phyloP scores from a whole-genome alignment of 495 filamentous ascomycete genomes.

The Aspergillus affinis region DNA sequence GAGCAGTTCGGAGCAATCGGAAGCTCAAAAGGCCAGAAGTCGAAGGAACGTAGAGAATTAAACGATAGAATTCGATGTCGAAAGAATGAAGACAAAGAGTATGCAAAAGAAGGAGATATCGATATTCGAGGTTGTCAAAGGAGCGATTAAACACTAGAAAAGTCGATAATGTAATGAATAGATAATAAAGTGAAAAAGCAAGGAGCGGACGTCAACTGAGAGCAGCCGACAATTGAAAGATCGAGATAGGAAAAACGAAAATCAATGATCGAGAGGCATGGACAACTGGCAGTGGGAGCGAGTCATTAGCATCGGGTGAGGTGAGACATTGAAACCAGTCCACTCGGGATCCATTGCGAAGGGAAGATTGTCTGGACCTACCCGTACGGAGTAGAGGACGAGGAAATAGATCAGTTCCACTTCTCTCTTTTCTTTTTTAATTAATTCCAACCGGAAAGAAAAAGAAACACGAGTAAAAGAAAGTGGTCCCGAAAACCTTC shows the following conservation, averaged over 20 bases:
- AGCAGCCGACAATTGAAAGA: slow-evolving; percentile 26
- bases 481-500: not conserved
- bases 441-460: not conserved
- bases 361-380: not conserved
- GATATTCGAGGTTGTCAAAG: slow-evolving; percentile 4
- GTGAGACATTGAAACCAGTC: not conserved
- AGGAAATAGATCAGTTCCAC: not conserved
- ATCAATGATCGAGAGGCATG: slow-evolving; percentile 16
- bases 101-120: slow-evolving; percentile 7
- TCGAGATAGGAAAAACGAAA: slow-evolving; percentile 5
- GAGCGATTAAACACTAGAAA: slow-evolving; percentile 10
- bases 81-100: not conserved
- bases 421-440: not conserved
- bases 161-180: slow-evolving; percentile 1
- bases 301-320: not conserved
- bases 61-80: not conserved
- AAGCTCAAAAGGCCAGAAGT: slow-evolving; percentile 8
- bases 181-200: slow-evolving; percentile 12
- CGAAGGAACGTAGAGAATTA: slow-evolving; percentile 2
- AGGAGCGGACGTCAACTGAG: slow-evolving; percentile 35
- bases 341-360: not conserved
- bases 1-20: not conserved
- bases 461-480: not conserved
- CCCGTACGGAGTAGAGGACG: not conserved
- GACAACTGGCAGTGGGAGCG: not conserved